phyloP scores from a whole-genome alignment of 2,329 filamentous ascomycete genomes.

The Chrysoporthe cubensis region DNA sequence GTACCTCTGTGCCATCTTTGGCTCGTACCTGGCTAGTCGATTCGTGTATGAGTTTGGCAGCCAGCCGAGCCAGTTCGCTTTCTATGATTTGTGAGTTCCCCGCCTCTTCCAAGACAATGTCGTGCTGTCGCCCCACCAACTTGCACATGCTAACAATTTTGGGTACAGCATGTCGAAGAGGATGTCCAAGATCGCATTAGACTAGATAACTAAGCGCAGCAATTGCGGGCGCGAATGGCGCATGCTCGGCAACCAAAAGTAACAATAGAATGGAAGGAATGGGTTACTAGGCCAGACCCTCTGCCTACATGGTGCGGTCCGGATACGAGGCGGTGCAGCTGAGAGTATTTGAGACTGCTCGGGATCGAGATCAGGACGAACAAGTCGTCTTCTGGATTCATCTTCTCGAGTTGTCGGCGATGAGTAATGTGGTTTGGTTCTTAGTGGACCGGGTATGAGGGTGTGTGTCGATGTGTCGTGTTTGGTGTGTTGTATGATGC shows the following conservation, averaged over 20 bases:
- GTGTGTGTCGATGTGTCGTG: no score
- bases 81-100: slow-evolving; percentile 89
- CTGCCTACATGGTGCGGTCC: neutral
- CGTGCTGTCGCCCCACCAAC: neutral
- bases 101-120: neutral
- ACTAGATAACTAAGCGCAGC: slow-evolving; percentile 10
- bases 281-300: neutral
- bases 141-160: slow-evolving; percentile 37
- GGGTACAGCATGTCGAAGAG: slow-evolving; percentile 65
- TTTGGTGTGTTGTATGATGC: neutral
- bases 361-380: neutral
- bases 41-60: slow-evolving; percentile 97
- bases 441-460: neutral
- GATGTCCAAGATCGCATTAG: slow-evolving; percentile 51
- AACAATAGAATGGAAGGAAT: neutral
- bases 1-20: slow-evolving; percentile 94
- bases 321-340: neutral
- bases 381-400: neutral
- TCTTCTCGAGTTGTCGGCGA: neutral
- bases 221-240: neutral
- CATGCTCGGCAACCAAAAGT: neutral
- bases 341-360: neutral
- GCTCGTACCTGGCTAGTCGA: slow-evolving; percentile 89
- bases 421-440: neutral
- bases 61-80: slow-evolving; percentile 92